Conservation (phyloP, 345 rosid genomes). For the Salix purpurea region DNA sequence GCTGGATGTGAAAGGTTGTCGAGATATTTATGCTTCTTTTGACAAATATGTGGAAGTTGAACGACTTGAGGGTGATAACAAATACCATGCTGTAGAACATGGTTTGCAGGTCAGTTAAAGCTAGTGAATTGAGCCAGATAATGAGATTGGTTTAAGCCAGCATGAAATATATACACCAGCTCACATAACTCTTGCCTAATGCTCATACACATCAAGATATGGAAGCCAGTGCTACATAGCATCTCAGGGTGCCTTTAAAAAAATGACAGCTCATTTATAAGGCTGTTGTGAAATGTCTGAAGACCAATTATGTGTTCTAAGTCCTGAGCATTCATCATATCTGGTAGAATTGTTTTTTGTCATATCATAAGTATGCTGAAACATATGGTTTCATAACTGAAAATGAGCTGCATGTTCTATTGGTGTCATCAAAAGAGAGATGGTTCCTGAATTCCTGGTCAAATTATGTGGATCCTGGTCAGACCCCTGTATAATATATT, state of each 20-base stretch:
- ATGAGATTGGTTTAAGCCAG: neutral
- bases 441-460: neutral
- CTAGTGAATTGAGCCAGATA: neutral
- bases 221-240: neutral
- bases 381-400: neutral
- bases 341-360: neutral
- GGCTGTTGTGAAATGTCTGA: neutral
- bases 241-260: neutral
- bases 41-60: conserved; percentile 98
- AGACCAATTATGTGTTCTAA: neutral
- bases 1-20: conserved; percentile 97
- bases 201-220: neutral
- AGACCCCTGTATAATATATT: neutral
- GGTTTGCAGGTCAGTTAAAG: conserved; percentile 76
- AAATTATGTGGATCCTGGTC: neutral
- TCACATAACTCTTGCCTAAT: neutral
- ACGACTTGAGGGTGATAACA: conserved; percentile 95
- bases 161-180: neutral
- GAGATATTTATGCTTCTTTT: conserved; percentile 94
- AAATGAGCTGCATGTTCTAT: neutral
- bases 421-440: neutral
- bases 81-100: conserved; percentile 82
- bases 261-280: neutral
- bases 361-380: neutral
- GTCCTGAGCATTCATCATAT: neutral